A percentile compares a stretch with the other conserved stretches of the same genome.
phyloP scores from a whole-genome alignment of 345 rosid species.

The Eutrema yunnanense region DNA sequence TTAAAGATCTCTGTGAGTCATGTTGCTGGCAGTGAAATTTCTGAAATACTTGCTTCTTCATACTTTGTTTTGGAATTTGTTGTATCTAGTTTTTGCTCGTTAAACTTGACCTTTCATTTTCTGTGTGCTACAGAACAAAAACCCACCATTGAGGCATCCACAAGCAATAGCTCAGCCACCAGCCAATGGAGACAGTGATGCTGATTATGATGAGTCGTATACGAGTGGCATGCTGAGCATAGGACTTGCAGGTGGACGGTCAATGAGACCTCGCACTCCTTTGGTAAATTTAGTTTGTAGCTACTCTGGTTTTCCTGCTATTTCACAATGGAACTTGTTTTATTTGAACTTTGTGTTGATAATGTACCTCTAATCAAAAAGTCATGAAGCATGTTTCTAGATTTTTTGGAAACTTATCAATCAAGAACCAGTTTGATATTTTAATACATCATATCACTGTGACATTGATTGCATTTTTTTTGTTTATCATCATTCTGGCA shows the following conservation, averaged over 20 bases:
- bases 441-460: background rate
- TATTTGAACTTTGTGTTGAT: background rate
- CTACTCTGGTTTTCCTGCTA: background rate
- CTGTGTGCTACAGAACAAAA: constrained; percentile 26
- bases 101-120: background rate
- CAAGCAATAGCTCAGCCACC: constrained; percentile 20
- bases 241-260: constrained; percentile 51
- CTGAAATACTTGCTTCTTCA: background rate
- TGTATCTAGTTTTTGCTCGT: background rate
- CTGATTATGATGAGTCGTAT: constrained; percentile 27
- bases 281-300: constrained; percentile 32
- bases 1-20: background rate
- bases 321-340: background rate
- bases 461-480: background rate
- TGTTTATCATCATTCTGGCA: background rate
- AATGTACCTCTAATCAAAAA: background rate
- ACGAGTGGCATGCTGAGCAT: constrained; percentile 34
- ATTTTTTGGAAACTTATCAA: background rate
- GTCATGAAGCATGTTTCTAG: background rate
- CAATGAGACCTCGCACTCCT: constrained; percentile 40
- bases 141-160: constrained; percentile 28
- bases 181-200: constrained; percentile 32
- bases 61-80: background rate
- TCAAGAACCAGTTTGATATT: background rate
- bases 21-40: background rate